phyloP scores from a whole-genome alignment of 176 grass and related monocot genomes.

The Rhipidocladum racemiflorum region DNA sequence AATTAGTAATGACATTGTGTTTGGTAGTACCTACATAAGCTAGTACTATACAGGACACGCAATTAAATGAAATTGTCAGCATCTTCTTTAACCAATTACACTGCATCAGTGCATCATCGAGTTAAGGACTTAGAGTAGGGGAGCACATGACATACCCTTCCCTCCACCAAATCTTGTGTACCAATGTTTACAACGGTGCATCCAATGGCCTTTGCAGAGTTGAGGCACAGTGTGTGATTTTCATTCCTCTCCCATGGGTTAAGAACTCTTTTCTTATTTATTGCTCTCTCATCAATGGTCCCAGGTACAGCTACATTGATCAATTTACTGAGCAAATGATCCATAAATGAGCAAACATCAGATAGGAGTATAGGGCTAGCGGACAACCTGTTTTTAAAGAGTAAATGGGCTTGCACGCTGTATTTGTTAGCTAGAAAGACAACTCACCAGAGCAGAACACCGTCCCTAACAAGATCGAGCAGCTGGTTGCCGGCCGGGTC shows the following conservation, averaged over 20 bases:
- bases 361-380: neutral
- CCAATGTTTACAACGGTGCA: conserved; percentile 99
- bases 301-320: conserved; percentile 96
- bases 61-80: neutral
- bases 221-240: conserved; percentile 98
- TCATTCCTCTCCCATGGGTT: conserved; percentile 99
- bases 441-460: conserved; percentile 90
- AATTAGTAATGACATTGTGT: conserved; percentile 4
- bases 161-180: conserved; percentile 96
- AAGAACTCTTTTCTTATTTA: conserved; percentile 95
- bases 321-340: conserved; percentile 76
- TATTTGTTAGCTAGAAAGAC: conserved; percentile 11
- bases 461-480: conserved; percentile 79
- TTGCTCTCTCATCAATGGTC: conserved; percentile 98
- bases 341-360: conserved; percentile 37
- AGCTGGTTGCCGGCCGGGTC: conserved; percentile 72
- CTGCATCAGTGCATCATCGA: neutral
- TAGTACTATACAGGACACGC: neutral
- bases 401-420: conserved; percentile 21
- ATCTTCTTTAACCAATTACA: neutral
- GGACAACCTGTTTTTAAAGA: conserved; percentile 19
- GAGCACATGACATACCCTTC: conserved; percentile 59
- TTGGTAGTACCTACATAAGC: neutral
- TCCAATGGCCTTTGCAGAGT: conserved; percentile 98
- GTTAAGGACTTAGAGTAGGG: neutral